Conservation (phyloP, 345 rosid genomes). For the Melaleuca quinquenervia region DNA sequence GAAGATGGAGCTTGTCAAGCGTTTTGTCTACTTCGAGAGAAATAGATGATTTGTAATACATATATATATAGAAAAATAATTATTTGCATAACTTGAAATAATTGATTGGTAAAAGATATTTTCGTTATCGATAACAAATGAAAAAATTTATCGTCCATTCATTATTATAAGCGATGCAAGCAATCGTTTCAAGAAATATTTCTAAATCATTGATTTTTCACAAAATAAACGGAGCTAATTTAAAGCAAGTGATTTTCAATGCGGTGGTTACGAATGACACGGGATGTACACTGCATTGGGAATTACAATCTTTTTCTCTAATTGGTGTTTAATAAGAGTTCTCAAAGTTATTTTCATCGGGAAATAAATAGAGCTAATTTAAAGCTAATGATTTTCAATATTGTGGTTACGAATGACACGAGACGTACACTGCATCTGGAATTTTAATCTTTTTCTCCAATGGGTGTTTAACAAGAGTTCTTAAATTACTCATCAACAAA, state of each 20-base stretch:
- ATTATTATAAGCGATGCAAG: neutral
- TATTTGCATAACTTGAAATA: no score
- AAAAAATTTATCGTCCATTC: neutral
- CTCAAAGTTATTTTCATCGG: no score
- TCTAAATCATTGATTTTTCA: neutral
- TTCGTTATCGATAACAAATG: no score
- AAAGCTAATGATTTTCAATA: neutral
- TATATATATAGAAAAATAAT: no score
- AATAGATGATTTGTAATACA: no score
- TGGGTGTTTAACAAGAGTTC: neutral
- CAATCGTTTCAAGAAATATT: neutral
- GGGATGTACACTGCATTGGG: neutral
- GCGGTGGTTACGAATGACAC: neutral
- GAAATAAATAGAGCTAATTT: fast-evolving
- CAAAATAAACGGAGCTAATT: fast-evolving
- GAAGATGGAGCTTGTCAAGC: neutral
- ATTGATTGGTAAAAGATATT: no score
- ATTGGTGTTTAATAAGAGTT: neutral
- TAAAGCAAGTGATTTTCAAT: neutral
- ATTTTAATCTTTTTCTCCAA: neutral
- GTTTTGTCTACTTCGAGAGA: no score
- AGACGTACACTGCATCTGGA: neutral
- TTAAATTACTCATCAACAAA: neutral
- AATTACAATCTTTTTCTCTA: neutral
- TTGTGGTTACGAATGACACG: neutral